Evolutionary conservation across 2,329 filamentous ascomycete genomes (phyloP).

Genomic region (Ophiostoma sp.): DNA sequence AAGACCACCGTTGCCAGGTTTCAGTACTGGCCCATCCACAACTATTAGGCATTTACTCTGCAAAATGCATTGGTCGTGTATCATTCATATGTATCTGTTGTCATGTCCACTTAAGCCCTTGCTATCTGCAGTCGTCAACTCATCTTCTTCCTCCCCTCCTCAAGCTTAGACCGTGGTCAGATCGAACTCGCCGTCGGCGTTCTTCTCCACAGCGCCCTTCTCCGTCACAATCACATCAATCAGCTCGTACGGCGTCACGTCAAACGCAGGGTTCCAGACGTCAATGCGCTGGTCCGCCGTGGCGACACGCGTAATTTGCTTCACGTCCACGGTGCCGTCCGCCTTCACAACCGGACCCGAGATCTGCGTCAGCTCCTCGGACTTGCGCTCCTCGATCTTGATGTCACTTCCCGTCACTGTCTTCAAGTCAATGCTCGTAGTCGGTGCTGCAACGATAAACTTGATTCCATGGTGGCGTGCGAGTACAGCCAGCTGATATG

Average conservation of each 20-base stretch:
- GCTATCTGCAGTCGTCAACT: background rate
- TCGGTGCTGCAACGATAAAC: conserved; percentile 90
- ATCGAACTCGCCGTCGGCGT: conserved; percentile 62
- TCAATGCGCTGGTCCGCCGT: conserved; percentile 72
- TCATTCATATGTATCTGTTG: background rate
- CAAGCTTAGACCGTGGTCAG: conserved; percentile 35
- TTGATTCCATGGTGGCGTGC: conserved; percentile 83
- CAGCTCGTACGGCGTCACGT: conserved; percentile 80
- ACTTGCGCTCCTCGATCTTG: conserved; percentile 80
- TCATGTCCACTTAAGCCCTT: background rate
- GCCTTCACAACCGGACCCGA: conserved; percentile 66
- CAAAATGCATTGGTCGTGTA: background rate
- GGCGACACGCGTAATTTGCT: conserved; percentile 64
- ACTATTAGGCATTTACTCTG: background rate
- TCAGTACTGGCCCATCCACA: no score
- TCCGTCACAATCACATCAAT: conserved; percentile 96
- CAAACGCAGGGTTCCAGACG: conserved; percentile 97
- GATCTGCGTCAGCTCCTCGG: conserved; percentile 77
- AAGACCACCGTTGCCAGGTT: no score
- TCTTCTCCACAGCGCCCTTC: conserved; percentile 78
- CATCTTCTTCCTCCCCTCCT: background rate
- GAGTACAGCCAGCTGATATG: conserved; percentile 86
- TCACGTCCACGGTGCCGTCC: conserved; percentile 59
- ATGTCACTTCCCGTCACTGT: conserved; percentile 76
- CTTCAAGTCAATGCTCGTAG: conserved; percentile 84